Evolutionary conservation across 352 stramenopile species (phyloP), one percentile per base, ranked within the genome.

Genomic region (Phytophthora hybrid): DNA sequence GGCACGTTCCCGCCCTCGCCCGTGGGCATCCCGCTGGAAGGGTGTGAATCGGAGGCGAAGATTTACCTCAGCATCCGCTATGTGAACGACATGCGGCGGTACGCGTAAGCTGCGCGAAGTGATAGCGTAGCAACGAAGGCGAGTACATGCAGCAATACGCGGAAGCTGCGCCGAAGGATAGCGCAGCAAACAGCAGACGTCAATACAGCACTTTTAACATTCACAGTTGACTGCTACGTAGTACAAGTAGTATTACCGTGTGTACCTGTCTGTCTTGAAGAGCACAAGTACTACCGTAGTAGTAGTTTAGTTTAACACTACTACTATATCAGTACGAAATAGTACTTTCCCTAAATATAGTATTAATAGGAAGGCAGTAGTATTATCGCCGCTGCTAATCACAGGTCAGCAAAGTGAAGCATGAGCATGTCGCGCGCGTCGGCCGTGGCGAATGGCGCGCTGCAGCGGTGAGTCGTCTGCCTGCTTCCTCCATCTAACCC

Each of bases 31-130:
- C 72, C 80, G 34, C 79, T 96, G 54, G 16, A 78, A 5, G 85
- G 79, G 39, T 84, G 80, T 58, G 78, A 87, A 23, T 76, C 78
- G 21, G 59, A 78, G 13, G 86, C 88, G 49, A 95, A 85, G 59
- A 86, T 97, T 58, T 89, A 82, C 56, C 69, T 97, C 51, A 94
- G 85, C 72, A 86, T 97, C 26, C 89, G 89, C 32, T 97, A 97
- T 65, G 87, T 97, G 65, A 97, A 97, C 69, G 87, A 95, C 69
- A 92, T 97, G 84, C 87, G 90, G 14, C 87, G 87, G 34, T 93
- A 93, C 61, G 80, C 79, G 1, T 94, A 85, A 77, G 62, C 26
- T 44, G 58, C 34, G 13, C 18, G 37, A 69, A 75, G 47, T 60
- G 62, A 58, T 62, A 65, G 61, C 26, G 41, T 41, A 62, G 34